A percentile compares a stretch with the other conserved stretches of the same genome.
Conservation (phyloP, 352 stramenopile genomes). For the Phytopythium montanum region DNA sequence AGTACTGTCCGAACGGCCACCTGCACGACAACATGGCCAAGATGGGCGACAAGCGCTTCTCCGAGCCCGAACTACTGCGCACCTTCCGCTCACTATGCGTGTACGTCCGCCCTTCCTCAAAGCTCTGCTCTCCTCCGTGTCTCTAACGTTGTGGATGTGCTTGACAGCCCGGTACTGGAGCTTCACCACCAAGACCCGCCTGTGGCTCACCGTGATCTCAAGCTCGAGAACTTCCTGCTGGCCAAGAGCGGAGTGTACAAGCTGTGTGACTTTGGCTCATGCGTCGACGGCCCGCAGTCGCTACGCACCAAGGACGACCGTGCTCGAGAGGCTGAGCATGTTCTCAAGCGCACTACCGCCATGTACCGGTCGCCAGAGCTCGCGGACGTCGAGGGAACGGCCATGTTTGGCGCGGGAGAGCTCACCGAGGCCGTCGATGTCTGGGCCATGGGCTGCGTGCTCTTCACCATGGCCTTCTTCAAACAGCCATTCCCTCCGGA, state of each 20-base stretch:
- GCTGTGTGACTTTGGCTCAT: conserved; percentile 95
- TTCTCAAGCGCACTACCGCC: conserved; percentile 96
- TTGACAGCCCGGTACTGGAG: conserved; percentile 44
- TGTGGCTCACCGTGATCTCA: conserved; percentile 96
- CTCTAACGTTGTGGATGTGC: too few relatives aligned
- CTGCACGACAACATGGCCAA: conserved; percentile 92
- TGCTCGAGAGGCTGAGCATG: conserved; percentile 89
- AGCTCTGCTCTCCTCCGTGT: not conserved
- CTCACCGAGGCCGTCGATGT: conserved; percentile 93
- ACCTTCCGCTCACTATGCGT: conserved; percentile 75
- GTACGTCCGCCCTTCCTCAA: conserved; percentile 35
- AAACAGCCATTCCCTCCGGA: conserved; percentile 95
- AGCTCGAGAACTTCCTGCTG: conserved; percentile 97
- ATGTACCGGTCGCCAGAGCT: conserved; percentile 98
- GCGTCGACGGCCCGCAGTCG: conserved; percentile 70
- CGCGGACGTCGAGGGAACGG: conserved; percentile 90
- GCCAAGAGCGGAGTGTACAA: conserved; percentile 90
- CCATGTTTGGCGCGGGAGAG: conserved; percentile 90
- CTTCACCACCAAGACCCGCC: conserved; percentile 80
- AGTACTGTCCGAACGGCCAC: conserved; percentile 93
- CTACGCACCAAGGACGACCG: conserved; percentile 85
- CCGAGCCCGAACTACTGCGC: conserved; percentile 55
- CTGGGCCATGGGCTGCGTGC: conserved; percentile 94
- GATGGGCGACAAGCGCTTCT: conserved; percentile 73
- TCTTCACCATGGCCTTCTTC: conserved; percentile 96